Evolutionary conservation across 257 asterid species (phyloP).

Genomic region (Solanum sparsipilum): DNA sequence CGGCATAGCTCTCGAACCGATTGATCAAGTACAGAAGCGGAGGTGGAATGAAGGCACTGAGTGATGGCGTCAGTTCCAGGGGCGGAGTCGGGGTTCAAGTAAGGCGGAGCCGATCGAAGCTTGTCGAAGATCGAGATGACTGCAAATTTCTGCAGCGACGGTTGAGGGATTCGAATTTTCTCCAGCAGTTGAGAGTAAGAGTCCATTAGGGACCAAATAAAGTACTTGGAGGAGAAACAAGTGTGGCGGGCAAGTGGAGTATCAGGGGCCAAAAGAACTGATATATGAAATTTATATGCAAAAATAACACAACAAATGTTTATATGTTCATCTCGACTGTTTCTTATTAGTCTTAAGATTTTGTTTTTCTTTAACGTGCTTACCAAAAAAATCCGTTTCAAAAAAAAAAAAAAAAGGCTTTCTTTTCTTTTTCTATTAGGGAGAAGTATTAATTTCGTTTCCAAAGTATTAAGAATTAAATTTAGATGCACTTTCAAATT

Average conservation of each 20-base stretch:
- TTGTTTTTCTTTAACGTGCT: neutral
- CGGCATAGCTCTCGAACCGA: conserved; percentile 72
- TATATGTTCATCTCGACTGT: neutral
- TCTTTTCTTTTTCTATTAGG: no score
- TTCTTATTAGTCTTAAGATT: neutral
- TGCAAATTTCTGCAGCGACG: conserved; percentile 76
- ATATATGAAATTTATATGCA: neutral
- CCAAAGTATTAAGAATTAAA: no score
- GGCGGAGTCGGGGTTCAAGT: conserved; percentile 24
- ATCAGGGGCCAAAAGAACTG: neutral
- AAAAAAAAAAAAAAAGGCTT: no score
- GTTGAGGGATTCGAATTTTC: conserved; percentile 69
- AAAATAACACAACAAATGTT: neutral
- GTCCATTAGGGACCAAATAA: neutral
- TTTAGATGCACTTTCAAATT: no score
- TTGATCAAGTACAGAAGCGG: conserved; percentile 73
- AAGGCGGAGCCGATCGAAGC: conserved; percentile 55
- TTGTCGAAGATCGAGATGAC: conserved; percentile 69
- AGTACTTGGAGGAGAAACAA: neutral
- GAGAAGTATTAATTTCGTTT: no score
- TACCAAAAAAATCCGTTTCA: neutral
- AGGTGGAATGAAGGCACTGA: conserved; percentile 65
- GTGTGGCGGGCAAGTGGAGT: neutral
- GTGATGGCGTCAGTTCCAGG: conserved; percentile 58
- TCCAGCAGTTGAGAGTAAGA: conserved; percentile 44